These are phyloP conservation scores for Dendrostoma leiphaemia DNA, from an alignment of 2,329 filamentous ascomycete species.

Conservation along the genomic window DNA sequence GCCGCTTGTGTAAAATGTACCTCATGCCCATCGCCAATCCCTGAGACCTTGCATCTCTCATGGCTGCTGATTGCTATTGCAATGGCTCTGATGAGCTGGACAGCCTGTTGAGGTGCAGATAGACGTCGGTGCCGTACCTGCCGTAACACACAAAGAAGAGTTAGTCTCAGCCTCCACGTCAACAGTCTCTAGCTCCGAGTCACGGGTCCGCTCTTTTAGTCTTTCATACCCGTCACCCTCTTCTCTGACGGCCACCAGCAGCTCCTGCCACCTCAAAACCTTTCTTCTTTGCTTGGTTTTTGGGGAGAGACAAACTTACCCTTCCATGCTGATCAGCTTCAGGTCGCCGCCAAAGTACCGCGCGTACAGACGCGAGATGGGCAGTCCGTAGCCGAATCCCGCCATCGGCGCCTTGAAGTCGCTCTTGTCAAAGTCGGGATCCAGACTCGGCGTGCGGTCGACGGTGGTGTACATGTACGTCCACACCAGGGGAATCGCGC, in stretches of 20 bases:
- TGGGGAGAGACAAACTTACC: conserved; percentile 56
- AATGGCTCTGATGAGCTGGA: conserved; percentile 94
- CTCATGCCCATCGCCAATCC: conserved; percentile 61
- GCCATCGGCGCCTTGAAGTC: conserved; percentile 99
- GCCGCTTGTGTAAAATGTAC: conserved; percentile 58
- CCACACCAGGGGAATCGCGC: conserved; percentile 95
- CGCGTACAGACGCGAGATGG: conserved; percentile 91
- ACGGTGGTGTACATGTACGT: conserved; percentile 99
- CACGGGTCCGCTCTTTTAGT: neutral
- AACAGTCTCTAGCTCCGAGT: neutral
- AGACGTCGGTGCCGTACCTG: conserved; percentile 94
- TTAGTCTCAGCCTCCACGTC: conserved; percentile 23
- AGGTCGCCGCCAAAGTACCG: conserved; percentile 96
- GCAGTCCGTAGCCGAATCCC: conserved; percentile 95
- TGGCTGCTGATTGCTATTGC: conserved; percentile 91
- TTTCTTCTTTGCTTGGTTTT: neutral
- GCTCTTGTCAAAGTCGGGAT: conserved; percentile 97
- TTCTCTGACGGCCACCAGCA: too few species aligned
- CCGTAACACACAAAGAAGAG: conserved; percentile 35
- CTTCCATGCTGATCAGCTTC: conserved; percentile 99
- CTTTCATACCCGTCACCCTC: neutral
- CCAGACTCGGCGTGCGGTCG: conserved; percentile 88
- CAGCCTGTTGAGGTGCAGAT: conserved; percentile 93
- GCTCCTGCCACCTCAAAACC: neutral
- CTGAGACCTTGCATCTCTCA: conserved; percentile 67